These are phyloP conservation scores for Symbiodinium pilosum DNA, from an alignment of 73 alveolate species.

Conservation along the genomic window DNA sequence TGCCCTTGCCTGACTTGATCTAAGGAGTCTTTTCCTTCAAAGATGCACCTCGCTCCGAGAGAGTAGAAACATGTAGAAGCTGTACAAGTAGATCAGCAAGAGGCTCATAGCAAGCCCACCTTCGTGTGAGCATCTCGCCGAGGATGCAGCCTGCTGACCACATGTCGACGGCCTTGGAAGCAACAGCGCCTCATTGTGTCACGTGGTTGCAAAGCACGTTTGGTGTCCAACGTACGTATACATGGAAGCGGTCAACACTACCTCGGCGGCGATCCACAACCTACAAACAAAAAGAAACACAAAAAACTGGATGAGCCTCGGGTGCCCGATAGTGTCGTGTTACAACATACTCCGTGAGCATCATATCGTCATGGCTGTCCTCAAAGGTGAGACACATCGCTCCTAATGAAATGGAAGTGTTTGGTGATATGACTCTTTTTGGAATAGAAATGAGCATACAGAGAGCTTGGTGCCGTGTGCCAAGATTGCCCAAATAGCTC, in stretches of 20 bases:
- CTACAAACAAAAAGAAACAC: not conserved
- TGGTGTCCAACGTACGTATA: conserved; percentile 37
- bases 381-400: too few species aligned
- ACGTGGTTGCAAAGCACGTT: not conserved
- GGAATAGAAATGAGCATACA: too few species aligned
- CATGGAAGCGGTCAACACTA: conserved; percentile 61
- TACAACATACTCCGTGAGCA: conserved; percentile 86
- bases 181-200: too few species aligned
- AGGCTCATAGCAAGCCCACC: not conserved
- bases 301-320: not conserved
- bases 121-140: conserved; percentile 88
- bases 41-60: conserved; percentile 31
- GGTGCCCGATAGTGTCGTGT: conserved; percentile 79
- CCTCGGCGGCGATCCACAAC: not conserved
- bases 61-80: not conserved
- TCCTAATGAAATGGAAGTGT: too few species aligned
- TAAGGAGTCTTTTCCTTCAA: conserved; percentile 73
- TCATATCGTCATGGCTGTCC: conserved; percentile 60
- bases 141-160: conserved; percentile 85
- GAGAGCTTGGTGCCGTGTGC: too few species aligned
- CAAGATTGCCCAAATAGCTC: too few species aligned
- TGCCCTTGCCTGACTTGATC: conserved; percentile 27
- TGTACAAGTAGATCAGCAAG: too few species aligned
- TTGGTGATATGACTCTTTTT: too few species aligned
- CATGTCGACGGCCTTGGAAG: conserved; percentile 83